Base-by-base conservation (phyloP, 2,329 filamentous ascomycete genomes). In the Falciphora oryzae region DNA sequence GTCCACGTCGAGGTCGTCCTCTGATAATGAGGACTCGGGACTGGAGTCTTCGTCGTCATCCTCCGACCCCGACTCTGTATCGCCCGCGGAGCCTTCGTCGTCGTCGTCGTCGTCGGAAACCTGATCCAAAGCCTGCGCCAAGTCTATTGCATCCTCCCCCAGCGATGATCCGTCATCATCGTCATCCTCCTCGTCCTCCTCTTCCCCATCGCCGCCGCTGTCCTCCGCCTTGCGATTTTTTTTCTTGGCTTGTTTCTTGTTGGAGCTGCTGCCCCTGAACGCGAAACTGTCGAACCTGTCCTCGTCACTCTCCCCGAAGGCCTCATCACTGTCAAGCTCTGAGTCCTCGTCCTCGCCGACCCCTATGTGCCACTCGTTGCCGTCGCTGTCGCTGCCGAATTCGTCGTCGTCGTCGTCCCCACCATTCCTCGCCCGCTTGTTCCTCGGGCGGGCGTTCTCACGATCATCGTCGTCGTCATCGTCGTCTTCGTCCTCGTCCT, bases 291-390 rank as follows among this genome's bases (percentile, higher is more conserved):
- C 87, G 69, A 96, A 96, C 67, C 83, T 85, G 73, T 96, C 93
- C 71, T 95, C 89, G 71, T 97, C 93, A 71, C 91, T 95, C 68
- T 91, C 89, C 4, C 92, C 91, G 80, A 97, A 92, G 2, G 94
- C 93, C 71, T 96, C 92, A 73, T 88, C 85, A 70, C 84, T 86
- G 69, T 88, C 86, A 63, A 88, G 84, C 66, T 88, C 85, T 6
- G 85, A 88, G 69, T 88, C 85, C 27, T 87, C 82, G 53, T 87
- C 85, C 38, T 83, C 83, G 22, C 79, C 79, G 28, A 79, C 80
- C 31, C 93, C 93, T 62, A 96, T 81, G 62, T 84, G 88, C 92
- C 92, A 97, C 72, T 91, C 87, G 71, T 96, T 91, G 28, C 92
- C 93, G 66, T 93, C 91, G 66, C 89, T 92, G 72, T 97, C 93